Percentiles rank a stretch among this genome's conserved stretches.
These are phyloP conservation scores for Annulohypoxylon moriforme DNA, from an alignment of 495 filamentous ascomycete species.

Conservation along the genomic window DNA sequence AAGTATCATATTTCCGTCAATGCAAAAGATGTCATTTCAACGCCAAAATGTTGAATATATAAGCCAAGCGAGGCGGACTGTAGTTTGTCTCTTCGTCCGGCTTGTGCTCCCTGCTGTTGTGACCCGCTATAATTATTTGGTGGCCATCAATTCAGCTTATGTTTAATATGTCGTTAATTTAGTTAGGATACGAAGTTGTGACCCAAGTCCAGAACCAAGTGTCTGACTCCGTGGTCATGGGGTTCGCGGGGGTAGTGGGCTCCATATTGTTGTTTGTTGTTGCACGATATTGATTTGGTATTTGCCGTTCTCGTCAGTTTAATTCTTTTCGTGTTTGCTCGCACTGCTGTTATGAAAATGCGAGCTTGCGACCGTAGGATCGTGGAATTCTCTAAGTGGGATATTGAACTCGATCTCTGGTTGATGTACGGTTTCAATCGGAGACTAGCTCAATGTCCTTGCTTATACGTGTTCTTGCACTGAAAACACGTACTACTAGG, in stretches of 20 bases:
- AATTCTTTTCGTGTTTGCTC: not conserved
- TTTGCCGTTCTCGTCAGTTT: not conserved
- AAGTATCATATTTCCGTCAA: not conserved
- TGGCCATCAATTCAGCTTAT: not conserved
- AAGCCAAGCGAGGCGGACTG: not conserved
- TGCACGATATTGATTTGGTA: not conserved
- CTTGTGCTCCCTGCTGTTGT: not conserved
- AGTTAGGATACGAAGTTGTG: slow-evolving; percentile 37
- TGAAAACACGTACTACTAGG: slow-evolving; percentile 1
- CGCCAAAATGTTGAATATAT: not conserved
- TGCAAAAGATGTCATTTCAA: not conserved
- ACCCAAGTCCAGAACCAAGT: slow-evolving; percentile 44
- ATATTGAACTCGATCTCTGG: not conserved
- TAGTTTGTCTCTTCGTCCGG: not conserved
- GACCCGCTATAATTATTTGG: not conserved
- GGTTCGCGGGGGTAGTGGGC: slow-evolving; percentile 18
- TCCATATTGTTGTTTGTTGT: slow-evolving; percentile 29
- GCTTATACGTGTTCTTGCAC: slow-evolving; percentile 12
- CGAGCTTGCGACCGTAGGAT: slow-evolving; percentile 2
- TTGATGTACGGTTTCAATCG: not conserved
- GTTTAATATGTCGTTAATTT: not conserved
- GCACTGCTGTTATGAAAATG: not conserved
- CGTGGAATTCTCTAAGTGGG: not conserved
- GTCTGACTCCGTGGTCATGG: slow-evolving; percentile 33
- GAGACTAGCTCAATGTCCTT: not conserved